Conservation (phyloP, 176 grass and related monocot species). For the Secale cereale region DNA sequence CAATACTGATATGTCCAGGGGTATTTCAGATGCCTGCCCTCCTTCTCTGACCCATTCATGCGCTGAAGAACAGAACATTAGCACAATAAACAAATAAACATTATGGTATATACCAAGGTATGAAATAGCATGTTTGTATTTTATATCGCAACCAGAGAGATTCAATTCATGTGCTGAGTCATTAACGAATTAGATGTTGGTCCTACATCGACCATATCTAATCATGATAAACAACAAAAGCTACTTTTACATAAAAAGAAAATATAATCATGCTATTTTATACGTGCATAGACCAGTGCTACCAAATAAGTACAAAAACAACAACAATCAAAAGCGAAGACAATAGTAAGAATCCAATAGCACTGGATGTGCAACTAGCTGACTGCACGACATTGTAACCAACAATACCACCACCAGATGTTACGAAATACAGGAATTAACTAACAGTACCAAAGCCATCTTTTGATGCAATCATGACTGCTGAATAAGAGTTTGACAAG, state of each 20-base stretch:
- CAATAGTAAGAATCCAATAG: neutral
- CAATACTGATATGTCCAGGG: constrained; percentile 91
- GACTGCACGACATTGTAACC: neutral
- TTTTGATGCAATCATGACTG: neutral
- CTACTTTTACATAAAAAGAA: constrained; percentile 7
- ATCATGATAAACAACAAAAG: neutral
- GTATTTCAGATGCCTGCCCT: constrained; percentile 80
- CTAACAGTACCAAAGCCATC: constrained; percentile 10
- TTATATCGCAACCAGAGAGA: neutral
- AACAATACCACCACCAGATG: neutral
- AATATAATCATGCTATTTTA: neutral
- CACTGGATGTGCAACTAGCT: neutral
- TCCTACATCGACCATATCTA: constrained; percentile 3
- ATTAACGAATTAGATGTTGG: neutral
- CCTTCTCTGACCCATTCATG: constrained; percentile 98
- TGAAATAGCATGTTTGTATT: neutral
- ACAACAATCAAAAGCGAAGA: neutral
- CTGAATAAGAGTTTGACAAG: neutral
- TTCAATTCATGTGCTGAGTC: neutral
- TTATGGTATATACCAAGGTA: neutral
- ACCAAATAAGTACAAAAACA: constrained; percentile 15
- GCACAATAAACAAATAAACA: constrained; percentile 22
- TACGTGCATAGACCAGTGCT: neutral
- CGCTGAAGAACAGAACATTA: constrained; percentile 41
- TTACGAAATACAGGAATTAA: neutral